Evolutionary conservation across 345 rosid genomes (phyloP), one percentile per base, ranked within the genome.

Genomic region (Melaleuca alternifolia): DNA sequence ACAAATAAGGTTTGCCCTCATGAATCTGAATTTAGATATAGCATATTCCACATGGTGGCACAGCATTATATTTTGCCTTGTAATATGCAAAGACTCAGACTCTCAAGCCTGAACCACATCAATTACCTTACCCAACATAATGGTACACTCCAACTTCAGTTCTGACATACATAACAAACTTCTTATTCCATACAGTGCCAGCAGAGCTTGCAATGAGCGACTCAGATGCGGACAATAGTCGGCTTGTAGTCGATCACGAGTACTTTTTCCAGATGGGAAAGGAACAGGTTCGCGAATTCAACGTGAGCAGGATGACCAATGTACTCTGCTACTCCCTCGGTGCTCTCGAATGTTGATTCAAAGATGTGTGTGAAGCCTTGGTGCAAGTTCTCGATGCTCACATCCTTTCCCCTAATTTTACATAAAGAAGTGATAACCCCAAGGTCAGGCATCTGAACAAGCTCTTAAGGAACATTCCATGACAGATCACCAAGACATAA

Each of bases 281-380:
- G 83, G 91, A 95, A 91, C 87, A 75, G 2, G 85, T 86, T 91
- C 9, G 93, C 94, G 1, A 89, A 95, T 71, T 97, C 94, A 23
- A 93, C 93, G 85, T 97, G 99, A 13, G 87, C 92, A 79, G 97
- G 99, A 87, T 95, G 98, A 89, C 89, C 85, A 82, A 92, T 7
- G 85, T 97, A 97, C 89, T 95, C 97, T 2, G 94, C 94, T 76
- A 95, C 48, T 26, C 90, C 98, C 84, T 93, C 94, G 2, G 88
- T 93, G 87, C 93, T 94, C 89, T 95, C 99, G 79, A 97, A 97
- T 10, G 93, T 92, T 37, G 96, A 93, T 85, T 92, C 93, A 61
- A 97, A 95, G 57, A 97, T 82, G 83, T 97, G 99, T 6, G 97
- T 95, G 93, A 91, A 97, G 20, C 97, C 98, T 87, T 92, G 98